These are phyloP conservation scores for Apophysomyces sp. DNA, from an alignment of 371 early-diverging fungal species.

Conservation along the genomic window DNA sequence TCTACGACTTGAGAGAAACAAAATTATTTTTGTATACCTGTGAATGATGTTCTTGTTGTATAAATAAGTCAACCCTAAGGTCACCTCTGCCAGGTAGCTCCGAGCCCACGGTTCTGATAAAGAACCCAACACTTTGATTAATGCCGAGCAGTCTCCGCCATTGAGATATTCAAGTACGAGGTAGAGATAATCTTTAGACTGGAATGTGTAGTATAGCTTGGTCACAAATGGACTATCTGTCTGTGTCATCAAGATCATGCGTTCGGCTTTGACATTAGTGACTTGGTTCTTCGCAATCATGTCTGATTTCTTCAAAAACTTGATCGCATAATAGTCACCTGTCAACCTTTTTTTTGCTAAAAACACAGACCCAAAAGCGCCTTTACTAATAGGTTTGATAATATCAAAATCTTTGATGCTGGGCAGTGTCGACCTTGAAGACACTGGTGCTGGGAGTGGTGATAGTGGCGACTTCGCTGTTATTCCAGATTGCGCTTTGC, in stretches of 20 bases:
- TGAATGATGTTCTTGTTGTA: constrained; percentile 85
- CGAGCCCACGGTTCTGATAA: constrained; percentile 89
- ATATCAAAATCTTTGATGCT: constrained; percentile 91
- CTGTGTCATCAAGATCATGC: constrained; percentile 83
- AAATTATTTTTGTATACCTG: constrained; percentile 55
- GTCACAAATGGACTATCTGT: constrained; percentile 94
- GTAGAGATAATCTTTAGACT: constrained; percentile 88
- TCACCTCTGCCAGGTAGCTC: constrained; percentile 94
- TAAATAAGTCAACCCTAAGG: constrained; percentile 92
- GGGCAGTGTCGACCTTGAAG: constrained; percentile 53
- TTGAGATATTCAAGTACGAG: constrained; percentile 96
- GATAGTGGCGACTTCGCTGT: constrained; percentile 41
- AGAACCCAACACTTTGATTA: constrained; percentile 82
- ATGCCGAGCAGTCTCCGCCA: constrained; percentile 96
- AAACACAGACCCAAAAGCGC: constrained; percentile 91
- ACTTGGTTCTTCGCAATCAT: constrained; percentile 94
- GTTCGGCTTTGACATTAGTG: constrained; percentile 86
- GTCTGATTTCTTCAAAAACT: constrained; percentile 85
- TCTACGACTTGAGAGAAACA: neutral
- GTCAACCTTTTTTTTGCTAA: constrained; percentile 85
- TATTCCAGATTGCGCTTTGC: constrained; percentile 15
- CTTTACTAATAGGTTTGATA: constrained; percentile 91
- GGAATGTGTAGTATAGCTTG: constrained; percentile 91
- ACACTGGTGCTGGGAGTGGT: constrained; percentile 43
- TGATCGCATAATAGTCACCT: constrained; percentile 89